A percentile compares a stretch with the other conserved stretches of the same genome.
Conservation (phyloP, 202 grass and related monocot species). For the Saccharum hybrid region DNA sequence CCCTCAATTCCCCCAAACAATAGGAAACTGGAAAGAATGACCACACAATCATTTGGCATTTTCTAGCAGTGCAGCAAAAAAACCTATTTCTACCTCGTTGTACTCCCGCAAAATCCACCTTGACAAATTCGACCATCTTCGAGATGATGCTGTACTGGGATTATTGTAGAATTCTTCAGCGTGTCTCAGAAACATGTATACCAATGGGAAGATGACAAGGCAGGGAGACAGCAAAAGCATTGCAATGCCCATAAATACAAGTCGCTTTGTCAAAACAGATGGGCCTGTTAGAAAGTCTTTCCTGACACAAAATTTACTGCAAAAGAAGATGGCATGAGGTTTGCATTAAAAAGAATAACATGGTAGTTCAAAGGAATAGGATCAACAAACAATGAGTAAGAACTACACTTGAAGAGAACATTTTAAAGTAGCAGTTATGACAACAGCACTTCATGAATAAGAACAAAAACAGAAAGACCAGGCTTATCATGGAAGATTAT, state of each 20-base stretch:
- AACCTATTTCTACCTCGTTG: conserved; percentile 61
- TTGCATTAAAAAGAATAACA: conserved; percentile 17
- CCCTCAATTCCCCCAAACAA: background rate
- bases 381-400: background rate
- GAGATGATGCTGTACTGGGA: conserved; percentile 72
- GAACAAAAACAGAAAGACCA: background rate
- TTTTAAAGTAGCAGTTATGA: background rate
- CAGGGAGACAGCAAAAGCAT: conserved; percentile 79
- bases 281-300: conserved; percentile 66
- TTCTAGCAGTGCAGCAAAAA: background rate
- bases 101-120: conserved; percentile 85
- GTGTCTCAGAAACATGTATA: conserved; percentile 76
- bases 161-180: conserved; percentile 84
- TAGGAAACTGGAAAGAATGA: background rate
- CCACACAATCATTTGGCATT: background rate
- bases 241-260: conserved; percentile 63
- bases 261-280: conserved; percentile 54
- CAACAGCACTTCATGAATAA: background rate
- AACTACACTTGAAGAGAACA: background rate
- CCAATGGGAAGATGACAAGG: conserved; percentile 72
- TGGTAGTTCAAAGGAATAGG: background rate
- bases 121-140: conserved; percentile 80
- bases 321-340: conserved; percentile 38
- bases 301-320: conserved; percentile 83
- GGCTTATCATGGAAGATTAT: background rate